Evolutionary conservation across 331 rosid genomes (phyloP).

Genomic region (Arachis monticola): DNA sequence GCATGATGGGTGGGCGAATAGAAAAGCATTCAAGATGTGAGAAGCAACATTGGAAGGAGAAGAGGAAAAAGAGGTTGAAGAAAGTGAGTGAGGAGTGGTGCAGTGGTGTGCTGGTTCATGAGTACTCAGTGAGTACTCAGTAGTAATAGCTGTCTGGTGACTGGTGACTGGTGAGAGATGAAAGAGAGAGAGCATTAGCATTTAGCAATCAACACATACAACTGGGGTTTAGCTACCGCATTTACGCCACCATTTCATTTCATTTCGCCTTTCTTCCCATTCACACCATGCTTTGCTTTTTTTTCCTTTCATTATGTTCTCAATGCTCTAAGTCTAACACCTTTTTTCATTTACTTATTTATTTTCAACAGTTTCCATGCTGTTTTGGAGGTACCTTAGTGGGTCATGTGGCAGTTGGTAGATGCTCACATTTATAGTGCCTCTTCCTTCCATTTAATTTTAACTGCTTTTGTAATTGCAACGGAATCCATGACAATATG

Average conservation of each 20-base stretch:
- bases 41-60: slow-evolving; percentile 28
- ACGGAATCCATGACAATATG: not conserved
- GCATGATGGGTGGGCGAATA: slow-evolving; percentile 33
- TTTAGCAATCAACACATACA: not conserved
- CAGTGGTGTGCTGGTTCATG: slow-evolving; percentile 32
- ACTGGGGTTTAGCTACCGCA: slow-evolving; percentile 45
- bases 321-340: not conserved
- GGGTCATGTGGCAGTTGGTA: slow-evolving; percentile 39
- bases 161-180: too few species aligned
- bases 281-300: not conserved
- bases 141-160: slow-evolving; percentile 64
- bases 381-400: slow-evolving; percentile 41
- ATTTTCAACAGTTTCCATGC: not conserved
- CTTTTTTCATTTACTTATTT: too few species aligned
- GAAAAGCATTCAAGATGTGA: slow-evolving; percentile 25
- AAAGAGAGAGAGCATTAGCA: too few species aligned
- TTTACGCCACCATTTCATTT: slow-evolving; percentile 57
- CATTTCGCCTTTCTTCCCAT: slow-evolving; percentile 39
- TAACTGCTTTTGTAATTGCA: not conserved
- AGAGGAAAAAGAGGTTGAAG: slow-evolving; percentile 9
- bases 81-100: slow-evolving; percentile 65
- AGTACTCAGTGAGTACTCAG: not conserved
- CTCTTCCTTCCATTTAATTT: slow-evolving; percentile 34
- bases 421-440: slow-evolving; percentile 39
- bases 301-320: not conserved